These are phyloP conservation scores for Termitomyces sp. DNA, from an alignment of 768 basidiomycete genomes.

Conservation along the genomic window DNA sequence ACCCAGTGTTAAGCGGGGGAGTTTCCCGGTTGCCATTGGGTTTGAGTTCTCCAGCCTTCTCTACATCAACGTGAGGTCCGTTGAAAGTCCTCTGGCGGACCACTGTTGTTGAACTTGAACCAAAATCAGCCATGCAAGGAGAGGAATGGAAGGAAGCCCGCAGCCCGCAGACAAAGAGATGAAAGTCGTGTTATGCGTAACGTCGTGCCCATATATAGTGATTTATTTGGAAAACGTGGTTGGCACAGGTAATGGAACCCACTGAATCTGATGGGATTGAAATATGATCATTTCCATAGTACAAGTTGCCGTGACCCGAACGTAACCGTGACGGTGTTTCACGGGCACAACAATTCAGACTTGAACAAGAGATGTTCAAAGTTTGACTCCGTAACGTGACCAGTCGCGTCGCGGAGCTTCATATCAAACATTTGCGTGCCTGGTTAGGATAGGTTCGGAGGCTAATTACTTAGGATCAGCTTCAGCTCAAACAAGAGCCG, in stretches of 20 bases:
- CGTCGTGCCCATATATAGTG: not conserved
- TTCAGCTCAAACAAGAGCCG: too few species aligned
- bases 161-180: not conserved
- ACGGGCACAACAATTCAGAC: too few species aligned
- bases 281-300: not conserved
- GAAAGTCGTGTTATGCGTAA: not conserved
- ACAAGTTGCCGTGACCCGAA: too few species aligned
- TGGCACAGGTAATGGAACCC: not conserved
- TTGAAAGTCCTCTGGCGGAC: conserved; percentile 12
- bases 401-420: too few species aligned
- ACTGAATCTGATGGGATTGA: too few species aligned
- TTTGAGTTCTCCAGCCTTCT: conserved; percentile 2
- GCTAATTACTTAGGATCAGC: too few species aligned
- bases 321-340: not conserved
- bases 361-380: too few species aligned
- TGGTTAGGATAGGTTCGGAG: too few species aligned
- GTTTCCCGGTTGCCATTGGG: not conserved
- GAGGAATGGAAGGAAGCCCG: not conserved
- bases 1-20: not conserved
- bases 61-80: conserved; percentile 9
- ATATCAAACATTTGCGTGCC: too few species aligned
- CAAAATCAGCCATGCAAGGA: not conserved
- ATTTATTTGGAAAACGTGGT: not conserved
- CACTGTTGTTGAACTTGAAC: not conserved
- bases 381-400: too few species aligned